These are phyloP conservation scores for Fusarium torreyae DNA, from an alignment of 2,329 filamentous ascomycete genomes.

Conservation along the genomic window DNA sequence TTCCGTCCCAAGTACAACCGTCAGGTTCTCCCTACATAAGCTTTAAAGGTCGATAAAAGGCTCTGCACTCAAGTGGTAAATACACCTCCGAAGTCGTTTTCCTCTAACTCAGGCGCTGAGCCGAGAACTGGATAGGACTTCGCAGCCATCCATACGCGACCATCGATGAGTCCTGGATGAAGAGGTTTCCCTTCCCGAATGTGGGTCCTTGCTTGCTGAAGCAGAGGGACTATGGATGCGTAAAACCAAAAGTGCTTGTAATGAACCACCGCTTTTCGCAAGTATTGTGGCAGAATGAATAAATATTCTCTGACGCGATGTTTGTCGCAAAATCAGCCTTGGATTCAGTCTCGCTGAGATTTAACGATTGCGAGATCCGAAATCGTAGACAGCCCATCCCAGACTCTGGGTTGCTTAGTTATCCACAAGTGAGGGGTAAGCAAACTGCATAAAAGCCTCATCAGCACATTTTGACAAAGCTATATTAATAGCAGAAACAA, in stretches of 20 bases:
- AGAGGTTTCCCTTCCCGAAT: not conserved
- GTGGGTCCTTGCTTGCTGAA: not conserved
- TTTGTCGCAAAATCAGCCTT: not conserved
- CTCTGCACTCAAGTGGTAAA: not conserved
- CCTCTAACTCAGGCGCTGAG: not conserved
- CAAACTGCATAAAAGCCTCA: no score
- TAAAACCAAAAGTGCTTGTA: conserved; percentile 11
- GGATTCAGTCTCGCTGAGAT: conserved; percentile 1
- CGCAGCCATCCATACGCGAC: not conserved
- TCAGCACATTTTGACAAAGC: no score
- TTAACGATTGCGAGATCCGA: not conserved
- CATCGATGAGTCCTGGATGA: not conserved
- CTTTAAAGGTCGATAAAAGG: not conserved
- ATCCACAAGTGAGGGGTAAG: no score
- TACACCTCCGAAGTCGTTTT: not conserved
- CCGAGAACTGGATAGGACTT: not conserved
- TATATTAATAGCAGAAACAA: no score
- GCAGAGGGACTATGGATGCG: not conserved
- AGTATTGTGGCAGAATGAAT: conserved; percentile 10
- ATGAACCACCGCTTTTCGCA: conserved; percentile 1
- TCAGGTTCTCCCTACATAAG: not conserved
- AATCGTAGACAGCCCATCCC: not conserved
- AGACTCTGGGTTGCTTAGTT: no score
- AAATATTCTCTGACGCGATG: conserved; percentile 6
- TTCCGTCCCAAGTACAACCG: not conserved